These are phyloP conservation scores for Zymoseptoria passerinii DNA, from an alignment of 2,329 filamentous ascomycete species.

Conservation along the genomic window DNA sequence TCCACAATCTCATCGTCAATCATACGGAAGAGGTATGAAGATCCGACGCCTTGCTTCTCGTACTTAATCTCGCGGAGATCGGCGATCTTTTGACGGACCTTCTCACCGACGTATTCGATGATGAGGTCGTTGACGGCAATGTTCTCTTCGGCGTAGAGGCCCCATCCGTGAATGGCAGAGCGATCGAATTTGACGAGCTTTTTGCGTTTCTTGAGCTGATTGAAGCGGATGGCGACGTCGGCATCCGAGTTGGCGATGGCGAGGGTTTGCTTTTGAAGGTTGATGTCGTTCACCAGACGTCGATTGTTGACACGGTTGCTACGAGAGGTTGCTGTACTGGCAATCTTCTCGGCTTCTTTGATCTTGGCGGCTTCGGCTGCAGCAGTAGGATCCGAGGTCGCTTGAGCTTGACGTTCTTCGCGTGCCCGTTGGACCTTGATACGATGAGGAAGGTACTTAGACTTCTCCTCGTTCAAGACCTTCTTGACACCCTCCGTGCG, in stretches of 20 bases:
- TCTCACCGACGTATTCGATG: conserved; percentile 97
- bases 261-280: conserved; percentile 76
- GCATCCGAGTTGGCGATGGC: conserved; percentile 61
- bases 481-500: conserved; percentile 90
- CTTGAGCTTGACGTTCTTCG: conserved; percentile 78
- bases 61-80: conserved; percentile 89
- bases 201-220: conserved; percentile 98
- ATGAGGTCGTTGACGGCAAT: conserved; percentile 99
- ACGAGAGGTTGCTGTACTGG: conserved; percentile 81
- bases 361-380: conserved; percentile 58
- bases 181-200: conserved; percentile 97
- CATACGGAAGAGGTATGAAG: conserved; percentile 95
- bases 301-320: conserved; percentile 94
- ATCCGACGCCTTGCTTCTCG: conserved; percentile 91
- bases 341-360: conserved; percentile 61
- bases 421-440: conserved; percentile 90
- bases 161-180: conserved; percentile 98
- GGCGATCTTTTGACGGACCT: conserved; percentile 93
- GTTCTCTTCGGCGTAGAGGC: conserved; percentile 93
- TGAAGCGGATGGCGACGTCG: conserved; percentile 90
- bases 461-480: conserved; percentile 95
- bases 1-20: conserved; percentile 97
- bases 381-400: conserved; percentile 55
- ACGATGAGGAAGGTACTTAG: conserved; percentile 93
- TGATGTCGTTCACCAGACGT: conserved; percentile 86